These are phyloP conservation scores for Wickerhamomyces silvicola DNA, from an alignment of 805 yeast genomes.

Conservation along the genomic window DNA sequence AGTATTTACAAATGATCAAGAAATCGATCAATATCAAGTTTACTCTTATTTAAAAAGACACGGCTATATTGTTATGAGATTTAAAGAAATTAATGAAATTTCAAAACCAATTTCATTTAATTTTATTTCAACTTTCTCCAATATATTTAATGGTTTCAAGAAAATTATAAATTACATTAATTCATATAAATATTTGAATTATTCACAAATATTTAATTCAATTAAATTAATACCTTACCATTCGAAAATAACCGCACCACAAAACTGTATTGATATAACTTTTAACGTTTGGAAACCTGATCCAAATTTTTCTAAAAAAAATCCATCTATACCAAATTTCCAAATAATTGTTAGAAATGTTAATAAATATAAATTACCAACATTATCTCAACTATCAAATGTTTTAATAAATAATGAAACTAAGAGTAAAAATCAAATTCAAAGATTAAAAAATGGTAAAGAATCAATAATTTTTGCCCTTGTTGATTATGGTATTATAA, in stretches of 20 bases:
- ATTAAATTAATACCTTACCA: conserved; percentile 25
- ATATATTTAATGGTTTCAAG: conserved; percentile 11
- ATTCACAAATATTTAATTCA: conserved; percentile 25
- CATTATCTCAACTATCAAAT: conserved; percentile 31
- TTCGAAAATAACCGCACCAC: conserved; percentile 8
- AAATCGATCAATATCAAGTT: conserved; percentile 53
- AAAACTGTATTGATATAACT: conserved; percentile 15
- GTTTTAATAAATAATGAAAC: conserved; percentile 18
- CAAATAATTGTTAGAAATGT: conserved; percentile 57
- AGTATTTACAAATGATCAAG: conserved; percentile 35
- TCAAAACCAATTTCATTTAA: too few relatives aligned
- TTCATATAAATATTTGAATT: conserved; percentile 21
- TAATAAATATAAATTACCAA: conserved; percentile 39
- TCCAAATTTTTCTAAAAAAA: conserved; percentile 59
- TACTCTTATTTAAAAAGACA: conserved; percentile 69
- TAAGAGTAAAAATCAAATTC: conserved; percentile 27
- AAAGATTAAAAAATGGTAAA: conserved; percentile 45
- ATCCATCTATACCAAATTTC: conserved; percentile 70
- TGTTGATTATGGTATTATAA: conserved; percentile 69
- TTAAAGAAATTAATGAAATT: too few relatives aligned
- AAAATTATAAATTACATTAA: too few relatives aligned
- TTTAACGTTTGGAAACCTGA: conserved; percentile 84
- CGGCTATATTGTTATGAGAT: conserved; percentile 60
- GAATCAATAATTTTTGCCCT: conserved; percentile 52
- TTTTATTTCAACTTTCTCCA: too few relatives aligned